Evolutionary conservation across 257 asterid genomes (phyloP), one percentile per base, ranked within the genome.

Genomic region (Solanum lignicaule): DNA sequence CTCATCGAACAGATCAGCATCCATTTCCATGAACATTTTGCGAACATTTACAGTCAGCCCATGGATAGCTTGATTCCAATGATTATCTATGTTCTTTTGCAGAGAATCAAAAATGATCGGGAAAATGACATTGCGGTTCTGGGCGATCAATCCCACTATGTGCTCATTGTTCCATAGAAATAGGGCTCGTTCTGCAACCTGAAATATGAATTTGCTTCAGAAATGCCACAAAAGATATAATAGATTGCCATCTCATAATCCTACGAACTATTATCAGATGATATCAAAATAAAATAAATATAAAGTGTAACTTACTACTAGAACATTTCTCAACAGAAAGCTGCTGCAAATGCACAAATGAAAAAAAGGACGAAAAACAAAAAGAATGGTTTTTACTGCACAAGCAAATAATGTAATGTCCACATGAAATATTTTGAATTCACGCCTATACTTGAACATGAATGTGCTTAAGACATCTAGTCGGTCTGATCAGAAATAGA

Each of bases 171-270:
- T 90, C 94, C 94, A 92, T 74, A 89, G 21, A 60, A 92, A 92
- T 10, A 92, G 92, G 60, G 92, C 88, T 68, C 94, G 88, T 75
- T 92, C 94, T 31, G 94, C 94, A 62, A 92, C 92, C 93, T 92
- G 91, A 35, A 79, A 88, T 43, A 78, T 65, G 81, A 81, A 83
- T 46, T 88, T 46, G 68, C 73, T 35, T 78, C 71, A 41, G 33
- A 41, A 46, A 87, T 38, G 11, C 65, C 39, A 38, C 75, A 75
- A 65, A 15, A 15, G 48, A 43, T 27, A 43, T n/a, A 62, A 46
- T 39, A 46, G 23, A 85, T 66, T 66, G 87, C 21, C 41, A 66
- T 25, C 11, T 66, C 82, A 85, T 39, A 14, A 43, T 46, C 39
- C 29, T 9, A 46, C 4, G 20, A 81, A 46, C 3, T 48, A 29